Evolutionary conservation across 768 basidiomycete species (phyloP).

Genomic region (Roridomyces roridus): DNA sequence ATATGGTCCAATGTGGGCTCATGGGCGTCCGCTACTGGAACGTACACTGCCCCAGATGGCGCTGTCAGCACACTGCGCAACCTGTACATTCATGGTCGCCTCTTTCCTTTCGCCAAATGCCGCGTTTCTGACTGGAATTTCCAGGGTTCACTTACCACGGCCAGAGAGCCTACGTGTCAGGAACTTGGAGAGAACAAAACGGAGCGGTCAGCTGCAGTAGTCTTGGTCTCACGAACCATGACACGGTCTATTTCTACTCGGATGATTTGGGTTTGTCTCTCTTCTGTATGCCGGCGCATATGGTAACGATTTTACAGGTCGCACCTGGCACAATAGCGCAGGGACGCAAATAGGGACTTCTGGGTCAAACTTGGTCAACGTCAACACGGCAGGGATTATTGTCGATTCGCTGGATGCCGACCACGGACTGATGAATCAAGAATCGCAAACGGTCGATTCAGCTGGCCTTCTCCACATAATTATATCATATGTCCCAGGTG

Average conservation of each 20-base stretch:
- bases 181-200: conserved; percentile 55
- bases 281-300: background rate
- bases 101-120: background rate
- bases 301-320: conserved; percentile 33
- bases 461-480: conserved; percentile 50
- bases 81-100: conserved; percentile 50
- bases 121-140: background rate
- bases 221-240: conserved; percentile 53
- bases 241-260: conserved; percentile 53
- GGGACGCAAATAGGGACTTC: conserved; percentile 45
- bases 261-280: conserved; percentile 46
- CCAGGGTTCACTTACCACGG: conserved; percentile 44
- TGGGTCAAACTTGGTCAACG: conserved; percentile 46
- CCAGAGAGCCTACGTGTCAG: conserved; percentile 46
- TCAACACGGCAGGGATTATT: conserved; percentile 50
- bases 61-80: conserved; percentile 47
- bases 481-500: conserved; percentile 56
- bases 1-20: conserved; percentile 52
- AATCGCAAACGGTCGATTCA: conserved; percentile 54
- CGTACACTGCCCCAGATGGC: conserved; percentile 49
- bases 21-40: conserved; percentile 51
- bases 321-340: conserved; percentile 52
- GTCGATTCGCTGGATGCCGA: conserved; percentile 51
- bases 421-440: conserved; percentile 60
- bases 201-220: conserved; percentile 48